A percentile compares a stretch with the other conserved stretches of the same genome.
phyloP scores from a whole-genome alignment of 2,329 filamentous ascomycete species.

The Aureobasidium vineae region DNA sequence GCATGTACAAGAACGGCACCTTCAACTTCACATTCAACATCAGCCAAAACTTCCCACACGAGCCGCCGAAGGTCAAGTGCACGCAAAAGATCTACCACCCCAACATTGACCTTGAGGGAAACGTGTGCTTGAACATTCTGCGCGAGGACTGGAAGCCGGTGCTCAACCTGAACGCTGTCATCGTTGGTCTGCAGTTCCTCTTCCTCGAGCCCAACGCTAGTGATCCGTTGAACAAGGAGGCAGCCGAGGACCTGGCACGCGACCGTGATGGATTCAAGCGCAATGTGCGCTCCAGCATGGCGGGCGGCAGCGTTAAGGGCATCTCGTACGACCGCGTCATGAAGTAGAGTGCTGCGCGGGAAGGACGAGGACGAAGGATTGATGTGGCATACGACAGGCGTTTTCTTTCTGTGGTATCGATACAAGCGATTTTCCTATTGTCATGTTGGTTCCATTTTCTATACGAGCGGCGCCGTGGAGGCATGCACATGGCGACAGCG shows the following conservation, averaged over 20 bases:
- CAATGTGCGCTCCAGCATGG: slow-evolving; percentile 83
- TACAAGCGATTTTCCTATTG: slow-evolving; percentile 20
- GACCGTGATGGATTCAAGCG: slow-evolving; percentile 88
- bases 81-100: slow-evolving; percentile 99
- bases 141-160: slow-evolving; percentile 99
- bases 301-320: slow-evolving; percentile 71
- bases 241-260: slow-evolving; percentile 82
- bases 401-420: slow-evolving; percentile 12
- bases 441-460: slow-evolving; percentile 12
- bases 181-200: slow-evolving; percentile 91
- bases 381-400: slow-evolving; percentile 24
- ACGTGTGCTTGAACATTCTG: slow-evolving; percentile 96
- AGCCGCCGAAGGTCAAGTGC: slow-evolving; percentile 96
- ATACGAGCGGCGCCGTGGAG: background rate
- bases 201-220: slow-evolving; percentile 97
- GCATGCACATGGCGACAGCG: background rate
- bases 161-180: slow-evolving; percentile 91
- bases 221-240: slow-evolving; percentile 98
- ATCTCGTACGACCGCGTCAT: slow-evolving; percentile 75
- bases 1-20: slow-evolving; percentile 79
- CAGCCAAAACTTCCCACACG: slow-evolving; percentile 93
- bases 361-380: background rate
- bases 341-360: slow-evolving; percentile 47
- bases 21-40: slow-evolving; percentile 93
- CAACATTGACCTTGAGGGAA: slow-evolving; percentile 96